Base-by-base conservation (phyloP, 768 basidiomycete genomes). In the Royoungia palumana region DNA sequence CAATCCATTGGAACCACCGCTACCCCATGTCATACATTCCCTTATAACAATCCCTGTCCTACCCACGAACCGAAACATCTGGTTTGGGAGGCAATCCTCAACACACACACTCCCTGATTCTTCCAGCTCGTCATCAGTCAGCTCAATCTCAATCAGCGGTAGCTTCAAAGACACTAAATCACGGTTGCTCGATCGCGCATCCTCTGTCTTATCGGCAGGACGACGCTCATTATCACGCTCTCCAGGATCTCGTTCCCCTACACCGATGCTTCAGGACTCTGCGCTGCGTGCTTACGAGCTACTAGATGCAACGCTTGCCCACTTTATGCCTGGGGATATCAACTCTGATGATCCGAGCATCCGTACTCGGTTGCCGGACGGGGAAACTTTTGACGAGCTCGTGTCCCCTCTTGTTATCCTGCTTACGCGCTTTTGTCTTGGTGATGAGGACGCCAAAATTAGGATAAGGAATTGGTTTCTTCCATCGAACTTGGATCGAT, bases 1-100 rank as follows among this genome's bases (percentile, higher is more conserved):
- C 10, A 74, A 72, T 4, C 91, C 90, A 2, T 71, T 95, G 32
- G 71, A 80, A 0, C 68, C 85, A 0, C 91, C 94, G 0, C 68
- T 96, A 28, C 83, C 88, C 1, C 87, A 95, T 52, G 76, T 85
- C 45, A 85, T 95, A 35, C 89, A 96, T 61, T 73, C 81, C 10
- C 76, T 96, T 38, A 88, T 94, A 51, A 80, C 77, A 28, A 79
- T 94, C 48, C 94, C 94, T 36, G 73, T 89, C 46, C 69, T 74
- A 30, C 66, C 82, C 12, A 65, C 75, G 40, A 74, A 85, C 45
- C 79, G 75, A 43, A 55, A 72, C 27, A 61, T 77, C 35, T 91
- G 90, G 89, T 80, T 89, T 51, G 80, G 75, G 38, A 61, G 67
- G 54, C 60, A 66, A 50, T 45, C 65, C n/a, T 70, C 68, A 24